These are phyloP conservation scores for Hygrophoropsis aurantiaca DNA, from an alignment of 768 basidiomycete genomes.

Conservation along the genomic window DNA sequence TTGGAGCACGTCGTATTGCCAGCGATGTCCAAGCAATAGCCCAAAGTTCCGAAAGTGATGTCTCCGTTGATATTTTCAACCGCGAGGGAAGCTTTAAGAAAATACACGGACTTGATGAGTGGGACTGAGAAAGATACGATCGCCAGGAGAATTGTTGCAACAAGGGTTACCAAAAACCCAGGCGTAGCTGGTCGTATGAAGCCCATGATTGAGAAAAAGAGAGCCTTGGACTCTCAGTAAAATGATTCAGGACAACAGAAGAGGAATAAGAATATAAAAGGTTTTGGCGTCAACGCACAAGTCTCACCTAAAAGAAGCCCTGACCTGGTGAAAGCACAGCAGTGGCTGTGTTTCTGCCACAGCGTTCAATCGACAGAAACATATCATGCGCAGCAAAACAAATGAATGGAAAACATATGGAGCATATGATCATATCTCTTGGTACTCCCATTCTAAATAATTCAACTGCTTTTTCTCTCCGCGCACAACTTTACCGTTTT, in stretches of 20 bases:
- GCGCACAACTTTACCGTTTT: constrained; percentile 37
- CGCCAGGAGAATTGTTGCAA: constrained; percentile 77
- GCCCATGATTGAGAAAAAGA: constrained; percentile 43
- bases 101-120: constrained; percentile 83
- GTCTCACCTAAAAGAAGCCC: too few relatives aligned
- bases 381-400: not conserved
- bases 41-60: constrained; percentile 86
- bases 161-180: constrained; percentile 79
- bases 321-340: not conserved
- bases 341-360: not conserved
- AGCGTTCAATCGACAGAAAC: not conserved
- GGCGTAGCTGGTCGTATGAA: constrained; percentile 84
- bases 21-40: constrained; percentile 72
- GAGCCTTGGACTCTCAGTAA: constrained; percentile 2
- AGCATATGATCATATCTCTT: not conserved
- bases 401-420: too few relatives aligned
- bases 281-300: not conserved
- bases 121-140: constrained; percentile 92
- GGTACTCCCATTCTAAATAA: constrained; percentile 33
- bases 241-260: not conserved
- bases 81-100: constrained; percentile 73
- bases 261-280: not conserved
- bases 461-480: constrained; percentile 37
- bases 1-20: constrained; percentile 70
- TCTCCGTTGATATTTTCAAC: constrained; percentile 49